Conservation (phyloP, 2,329 filamentous ascomycete genomes). For the Blastomyces emzantsi region DNA sequence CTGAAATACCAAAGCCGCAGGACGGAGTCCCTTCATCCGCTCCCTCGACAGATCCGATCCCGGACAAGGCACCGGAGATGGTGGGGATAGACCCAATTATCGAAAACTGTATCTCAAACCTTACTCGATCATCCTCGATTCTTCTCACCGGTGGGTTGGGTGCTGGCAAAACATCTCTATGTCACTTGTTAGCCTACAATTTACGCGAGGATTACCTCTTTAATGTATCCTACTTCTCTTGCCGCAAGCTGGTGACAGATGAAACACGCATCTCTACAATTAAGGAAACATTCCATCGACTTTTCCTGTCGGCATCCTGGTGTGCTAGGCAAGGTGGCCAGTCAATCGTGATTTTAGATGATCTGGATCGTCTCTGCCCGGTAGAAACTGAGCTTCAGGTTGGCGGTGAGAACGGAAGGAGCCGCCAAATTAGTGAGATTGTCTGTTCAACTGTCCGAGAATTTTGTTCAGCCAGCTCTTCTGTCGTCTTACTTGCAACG, state of each 20-base stretch:
- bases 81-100: constrained; percentile 79
- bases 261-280: constrained; percentile 83
- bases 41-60: constrained; percentile 48
- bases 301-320: constrained; percentile 89
- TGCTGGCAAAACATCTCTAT: constrained; percentile 77
- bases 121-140: constrained; percentile 80
- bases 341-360: constrained; percentile 79
- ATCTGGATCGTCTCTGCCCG: constrained; percentile 86
- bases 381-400: constrained; percentile 91
- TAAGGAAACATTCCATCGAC: constrained; percentile 73
- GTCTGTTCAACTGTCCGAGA: constrained; percentile 74
- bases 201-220: constrained; percentile 66
- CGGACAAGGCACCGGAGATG: constrained; percentile 49
- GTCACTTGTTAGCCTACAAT: constrained; percentile 63
- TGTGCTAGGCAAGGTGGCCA: constrained; percentile 77
- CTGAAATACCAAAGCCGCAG: constrained; percentile 58
- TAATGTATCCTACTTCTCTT: constrained; percentile 77
- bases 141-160: constrained; percentile 82
- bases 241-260: constrained; percentile 77
- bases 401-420: constrained; percentile 85
- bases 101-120: constrained; percentile 60
- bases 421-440: constrained; percentile 83
- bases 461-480: constrained; percentile 69
- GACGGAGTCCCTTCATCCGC: constrained; percentile 35
- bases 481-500: constrained; percentile 79